These are phyloP conservation scores for Hyaloscypha variabilis DNA, from an alignment of 495 filamentous ascomycete genomes.

Conservation along the genomic window DNA sequence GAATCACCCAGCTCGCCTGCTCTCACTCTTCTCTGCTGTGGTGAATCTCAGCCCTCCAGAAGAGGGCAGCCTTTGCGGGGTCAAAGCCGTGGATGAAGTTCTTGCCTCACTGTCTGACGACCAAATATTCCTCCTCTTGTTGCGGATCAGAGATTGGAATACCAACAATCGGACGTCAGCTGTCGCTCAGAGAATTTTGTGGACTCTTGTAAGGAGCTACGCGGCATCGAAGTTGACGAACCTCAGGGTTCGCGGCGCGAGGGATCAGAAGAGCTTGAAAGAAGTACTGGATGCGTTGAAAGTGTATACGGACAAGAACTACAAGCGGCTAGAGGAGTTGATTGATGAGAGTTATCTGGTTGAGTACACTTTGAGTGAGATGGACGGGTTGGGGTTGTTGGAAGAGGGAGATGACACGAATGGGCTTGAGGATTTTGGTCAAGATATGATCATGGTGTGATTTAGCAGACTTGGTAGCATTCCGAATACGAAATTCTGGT, in stretches of 20 bases:
- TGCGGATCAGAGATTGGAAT: conserved; percentile 91
- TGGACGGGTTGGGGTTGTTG: conserved; percentile 56
- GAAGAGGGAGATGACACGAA: conserved; percentile 15
- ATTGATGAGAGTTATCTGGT: conserved; percentile 94
- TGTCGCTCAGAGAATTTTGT: conserved; percentile 85
- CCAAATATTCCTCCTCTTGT: conserved; percentile 78
- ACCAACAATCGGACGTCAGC: conserved; percentile 87
- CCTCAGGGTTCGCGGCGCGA: conserved; percentile 62
- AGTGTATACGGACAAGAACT: conserved; percentile 91
- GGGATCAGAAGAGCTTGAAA: conserved; percentile 67
- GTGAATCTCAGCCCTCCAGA: conserved; percentile 61
- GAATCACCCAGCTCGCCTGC: conserved; percentile 86
- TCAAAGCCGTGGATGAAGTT: conserved; percentile 82
- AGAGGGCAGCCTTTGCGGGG: conserved; percentile 65
- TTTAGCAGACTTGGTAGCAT: no score
- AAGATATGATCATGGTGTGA: conserved; percentile 28
- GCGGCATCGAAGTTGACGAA: conserved; percentile 67
- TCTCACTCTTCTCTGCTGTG: conserved; percentile 80
- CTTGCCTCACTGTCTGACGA: conserved; percentile 76
- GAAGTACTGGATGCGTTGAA: conserved; percentile 82
- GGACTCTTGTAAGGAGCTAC: conserved; percentile 75
- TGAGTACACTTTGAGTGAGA: conserved; percentile 88
- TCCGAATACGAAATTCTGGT: no score
- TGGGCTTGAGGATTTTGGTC: background rate
- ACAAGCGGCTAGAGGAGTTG: conserved; percentile 81